Percentiles rank a stretch among this genome's conserved stretches.
These are phyloP conservation scores for Aphanomyces euteiches DNA, from an alignment of 352 stramenopile species.

Conservation along the genomic window DNA sequence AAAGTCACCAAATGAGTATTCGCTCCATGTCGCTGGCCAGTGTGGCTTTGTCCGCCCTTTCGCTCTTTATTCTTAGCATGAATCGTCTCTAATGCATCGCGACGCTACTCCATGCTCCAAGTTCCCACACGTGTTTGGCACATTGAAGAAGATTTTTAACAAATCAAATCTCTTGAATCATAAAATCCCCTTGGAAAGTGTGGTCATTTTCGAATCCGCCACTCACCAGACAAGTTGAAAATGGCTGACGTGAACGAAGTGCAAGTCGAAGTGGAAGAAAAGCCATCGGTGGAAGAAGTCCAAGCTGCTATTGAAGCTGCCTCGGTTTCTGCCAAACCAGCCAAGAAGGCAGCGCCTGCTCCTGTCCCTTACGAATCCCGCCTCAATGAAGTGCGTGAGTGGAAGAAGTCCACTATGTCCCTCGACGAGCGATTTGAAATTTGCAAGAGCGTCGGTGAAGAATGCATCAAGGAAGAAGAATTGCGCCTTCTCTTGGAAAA, in stretches of 20 bases:
- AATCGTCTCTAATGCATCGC: too few relatives aligned
- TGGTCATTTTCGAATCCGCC: slow-evolving; percentile 24
- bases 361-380: slow-evolving; percentile 27
- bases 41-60: too few relatives aligned
- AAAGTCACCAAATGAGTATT: too few relatives aligned
- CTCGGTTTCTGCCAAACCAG: neutral
- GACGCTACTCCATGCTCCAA: too few relatives aligned
- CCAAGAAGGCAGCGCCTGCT: slow-evolving; percentile 25
- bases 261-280: slow-evolving; percentile 22
- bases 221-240: slow-evolving; percentile 4
- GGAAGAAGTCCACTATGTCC: slow-evolving; percentile 70
- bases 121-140: too few relatives aligned
- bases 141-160: neutral
- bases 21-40: too few relatives aligned
- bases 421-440: slow-evolving; percentile 78
- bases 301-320: slow-evolving; percentile 1
- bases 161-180: neutral
- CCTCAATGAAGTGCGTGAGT: slow-evolving; percentile 40
- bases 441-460: slow-evolving; percentile 84
- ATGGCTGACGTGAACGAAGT: slow-evolving; percentile 20
- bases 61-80: too few relatives aligned
- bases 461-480: slow-evolving; percentile 92
- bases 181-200: neutral
- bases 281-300: slow-evolving; percentile 24
- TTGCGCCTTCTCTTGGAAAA: slow-evolving; percentile 79